These are phyloP conservation scores for Phytopythium vexans DNA, from an alignment of 352 stramenopile species.

Conservation along the genomic window DNA sequence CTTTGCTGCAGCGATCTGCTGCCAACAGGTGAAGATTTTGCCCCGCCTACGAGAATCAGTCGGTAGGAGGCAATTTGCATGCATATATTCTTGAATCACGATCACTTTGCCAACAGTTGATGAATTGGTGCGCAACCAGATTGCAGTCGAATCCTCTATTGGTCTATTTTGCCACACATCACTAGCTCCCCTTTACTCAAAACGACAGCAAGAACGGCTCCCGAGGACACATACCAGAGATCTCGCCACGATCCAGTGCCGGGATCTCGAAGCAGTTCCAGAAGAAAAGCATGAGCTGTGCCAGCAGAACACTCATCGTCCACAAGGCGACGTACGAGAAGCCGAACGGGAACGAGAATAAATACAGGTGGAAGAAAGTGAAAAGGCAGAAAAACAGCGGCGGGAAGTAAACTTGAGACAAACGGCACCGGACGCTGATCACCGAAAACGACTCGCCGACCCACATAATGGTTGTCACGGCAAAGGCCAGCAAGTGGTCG, in stretches of 20 bases:
- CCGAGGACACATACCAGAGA: slow-evolving; percentile 26
- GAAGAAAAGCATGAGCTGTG: slow-evolving; percentile 69
- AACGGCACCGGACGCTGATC: slow-evolving; percentile 71
- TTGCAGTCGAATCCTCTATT: not conserved
- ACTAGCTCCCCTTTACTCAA: too few relatives aligned
- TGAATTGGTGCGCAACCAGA: too few relatives aligned
- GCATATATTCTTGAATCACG: too few relatives aligned
- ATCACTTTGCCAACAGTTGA: too few relatives aligned
- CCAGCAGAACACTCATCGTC: slow-evolving; percentile 28
- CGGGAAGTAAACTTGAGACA: slow-evolving; percentile 84
- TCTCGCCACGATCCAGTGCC: slow-evolving; percentile 37
- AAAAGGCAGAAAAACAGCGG: slow-evolving; percentile 93
- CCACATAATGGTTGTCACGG: slow-evolving; percentile 87
- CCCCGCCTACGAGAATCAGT: too few relatives aligned
- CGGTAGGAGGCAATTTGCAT: too few relatives aligned
- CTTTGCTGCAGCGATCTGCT: too few relatives aligned
- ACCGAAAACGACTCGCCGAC: slow-evolving; percentile 90
- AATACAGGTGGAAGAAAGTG: slow-evolving; percentile 94
- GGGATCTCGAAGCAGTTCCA: slow-evolving; percentile 70
- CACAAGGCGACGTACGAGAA: slow-evolving; percentile 89
- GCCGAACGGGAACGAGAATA: slow-evolving; percentile 92
- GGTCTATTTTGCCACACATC: not conserved
- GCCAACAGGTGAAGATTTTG: too few relatives aligned
- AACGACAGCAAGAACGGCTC: slow-evolving; percentile 26
- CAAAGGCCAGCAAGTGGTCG: slow-evolving; percentile 89